Conservation (phyloP, 164 flowering plant species). For the Vitis amurensis region DNA sequence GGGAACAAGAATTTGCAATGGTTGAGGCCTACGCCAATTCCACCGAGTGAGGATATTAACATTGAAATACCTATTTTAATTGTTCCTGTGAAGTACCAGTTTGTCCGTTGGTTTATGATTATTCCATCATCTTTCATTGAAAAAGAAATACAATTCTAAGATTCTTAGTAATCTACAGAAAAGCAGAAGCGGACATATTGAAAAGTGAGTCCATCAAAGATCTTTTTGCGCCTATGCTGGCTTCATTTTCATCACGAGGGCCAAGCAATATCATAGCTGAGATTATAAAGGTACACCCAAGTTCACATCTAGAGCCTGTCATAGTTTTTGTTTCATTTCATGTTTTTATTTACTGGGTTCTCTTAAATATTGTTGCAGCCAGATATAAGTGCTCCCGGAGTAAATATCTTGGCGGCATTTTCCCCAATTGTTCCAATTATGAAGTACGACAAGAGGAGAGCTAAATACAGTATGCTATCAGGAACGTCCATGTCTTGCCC, state of each 20-base stretch:
- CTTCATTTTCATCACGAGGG: conserved; percentile 19
- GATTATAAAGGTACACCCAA: conserved; percentile 8
- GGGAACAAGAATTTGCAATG: background rate
- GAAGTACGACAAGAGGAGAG: background rate
- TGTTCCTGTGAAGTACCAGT: no score
- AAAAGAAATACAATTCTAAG: background rate
- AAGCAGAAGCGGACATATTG: conserved; percentile 12
- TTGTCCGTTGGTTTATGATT: no score
- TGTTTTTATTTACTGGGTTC: background rate
- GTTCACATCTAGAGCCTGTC: background rate
- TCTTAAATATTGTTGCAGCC: conserved; percentile 11
- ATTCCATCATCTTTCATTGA: no score
- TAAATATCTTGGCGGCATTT: conserved; percentile 7
- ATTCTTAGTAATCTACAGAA: background rate
- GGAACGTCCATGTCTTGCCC: conserved; percentile 51
- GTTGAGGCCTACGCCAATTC: conserved; percentile 20
- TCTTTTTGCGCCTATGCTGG: conserved; percentile 5
- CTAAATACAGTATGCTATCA: conserved; percentile 13
- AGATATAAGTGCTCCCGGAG: conserved; percentile 16
- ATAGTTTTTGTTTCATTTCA: background rate
- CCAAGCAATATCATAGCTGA: conserved; percentile 2
- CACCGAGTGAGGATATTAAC: conserved; percentile 7
- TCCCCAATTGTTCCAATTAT: background rate
- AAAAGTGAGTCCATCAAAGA: conserved; percentile 8
- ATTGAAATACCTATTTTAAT: background rate